Base-by-base conservation (phyloP, 1,284 basidiomycete species). In the Puccinia novopanici region DNA sequence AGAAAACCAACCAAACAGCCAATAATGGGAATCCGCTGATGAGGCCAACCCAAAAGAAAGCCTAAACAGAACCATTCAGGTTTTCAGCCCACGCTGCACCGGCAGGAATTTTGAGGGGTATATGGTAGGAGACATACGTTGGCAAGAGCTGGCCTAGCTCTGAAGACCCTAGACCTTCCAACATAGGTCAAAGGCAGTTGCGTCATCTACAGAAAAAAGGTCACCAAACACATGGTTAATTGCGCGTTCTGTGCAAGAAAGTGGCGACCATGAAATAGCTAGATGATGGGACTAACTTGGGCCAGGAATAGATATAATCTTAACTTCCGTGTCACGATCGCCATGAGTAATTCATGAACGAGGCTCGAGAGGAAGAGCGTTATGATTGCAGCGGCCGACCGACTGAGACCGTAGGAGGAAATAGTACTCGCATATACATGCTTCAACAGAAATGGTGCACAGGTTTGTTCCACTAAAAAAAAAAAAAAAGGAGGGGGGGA, bases 321-420 rank as follows among this genome's bases (percentile, higher is more conserved):
- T 34, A 85, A 82, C 82, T 86, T 86, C 37, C 85, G 84, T 50
- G 83, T 85, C 17, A 86, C 85, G 50, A 86, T 90, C 0, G 92
- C 91, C 96, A 99, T 99, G 81, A 99, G 95, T 68, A 99, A 88
- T 86, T 98, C 96, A 84, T 98, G 96, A 50, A 92, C 91, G 75
- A 90, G 89, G 0, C 95, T 95, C 79, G 92, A 94, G 59, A 97
- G 87, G 15, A 97, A 86, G 87, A 99, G 99, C 0, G 96, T 99
- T 72, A 95, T 82, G 84, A 96, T 91, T 89, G 96, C 94, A 22
- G 96, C 96, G 61, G 89, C 89, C 13, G 89, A 89, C 82, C 89
- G 90, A 48, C 92, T 92, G 55, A 97, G 86, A 74, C 91, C 89
- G 86, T 92, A 92, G 67, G 90, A 90, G 54, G 90, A 88, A 81